Conservation (phyloP, 2,329 filamentous ascomycete genomes). For the Diplodia seriata region DNA sequence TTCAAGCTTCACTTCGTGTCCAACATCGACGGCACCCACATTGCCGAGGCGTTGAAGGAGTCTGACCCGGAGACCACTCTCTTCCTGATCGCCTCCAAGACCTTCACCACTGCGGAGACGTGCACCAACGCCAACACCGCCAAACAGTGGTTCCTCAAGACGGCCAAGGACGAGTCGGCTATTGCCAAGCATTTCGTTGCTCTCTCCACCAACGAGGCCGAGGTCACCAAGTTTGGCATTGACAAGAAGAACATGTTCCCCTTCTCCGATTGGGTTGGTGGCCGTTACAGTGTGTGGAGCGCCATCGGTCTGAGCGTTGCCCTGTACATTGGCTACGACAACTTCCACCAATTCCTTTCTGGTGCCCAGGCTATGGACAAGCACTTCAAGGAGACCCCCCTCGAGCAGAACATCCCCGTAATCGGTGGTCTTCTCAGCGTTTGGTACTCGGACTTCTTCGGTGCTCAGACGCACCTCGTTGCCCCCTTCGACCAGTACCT, state of each 20-base stretch:
- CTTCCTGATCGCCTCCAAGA: constrained; percentile 98
- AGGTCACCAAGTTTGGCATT: constrained; percentile 98
- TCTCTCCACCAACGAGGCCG: constrained; percentile 90
- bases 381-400: constrained; percentile 90
- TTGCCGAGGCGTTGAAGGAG: constrained; percentile 86
- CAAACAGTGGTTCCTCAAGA: constrained; percentile 94
- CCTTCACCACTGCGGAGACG: constrained; percentile 98
- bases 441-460: constrained; percentile 99
- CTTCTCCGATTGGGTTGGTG: constrained; percentile 98
- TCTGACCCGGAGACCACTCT: constrained; percentile 98
- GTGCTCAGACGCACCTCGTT: constrained; percentile 95
- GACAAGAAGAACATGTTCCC: constrained; percentile 99
- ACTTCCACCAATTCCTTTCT: constrained; percentile 94
- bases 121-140: constrained; percentile 96
- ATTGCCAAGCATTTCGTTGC: constrained; percentile 99
- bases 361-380: constrained; percentile 98
- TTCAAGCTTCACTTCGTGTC: constrained; percentile 97
- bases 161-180: constrained; percentile 71
- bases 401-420: constrained; percentile 93
- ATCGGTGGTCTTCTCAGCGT: constrained; percentile 93
- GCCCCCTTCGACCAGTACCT: constrained; percentile 99
- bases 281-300: constrained; percentile 98
- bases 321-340: constrained; percentile 95
- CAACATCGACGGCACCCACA: constrained; percentile 99
- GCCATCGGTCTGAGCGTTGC: constrained; percentile 95